Base-by-base conservation (phyloP, 768 basidiomycete species). In the Russula brevipes region DNA sequence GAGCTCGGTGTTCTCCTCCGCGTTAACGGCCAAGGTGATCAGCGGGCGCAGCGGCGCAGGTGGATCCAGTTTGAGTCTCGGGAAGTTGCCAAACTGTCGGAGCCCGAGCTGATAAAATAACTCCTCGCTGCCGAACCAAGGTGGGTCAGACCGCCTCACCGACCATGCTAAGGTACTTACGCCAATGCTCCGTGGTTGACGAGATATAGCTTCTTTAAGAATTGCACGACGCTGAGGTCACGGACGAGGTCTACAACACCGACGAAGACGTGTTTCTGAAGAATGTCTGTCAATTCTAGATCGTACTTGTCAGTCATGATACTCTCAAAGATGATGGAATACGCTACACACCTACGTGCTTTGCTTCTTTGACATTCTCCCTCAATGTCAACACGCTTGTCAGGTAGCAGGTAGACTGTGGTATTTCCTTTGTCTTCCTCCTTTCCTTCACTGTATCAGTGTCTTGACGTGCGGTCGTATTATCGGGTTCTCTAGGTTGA, bases 31-130 rank as follows among this genome's bases (percentile, higher is more conserved):
- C 5, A 98, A 82, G 53, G 83, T 78, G 12, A 99, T 70, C 55
- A 98, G 77, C 11, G 81, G 81, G 2, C 80, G 81, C 16, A 98
- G 71, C 0, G 84, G 76, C 0, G 94, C 92, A 3, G 95, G 78
- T 1, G 96, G 95, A 41, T 94, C 87, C 2, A 98, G 79, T 65
- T 86, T 87, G 55, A 98, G 75, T 24, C 85, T 80, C 63, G 83
- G 81, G 65, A 89, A 83, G 64, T 89, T 82, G 2, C 94, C 92
- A 70, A 99, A 99, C 72, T 98, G 96, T 17, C 91, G 81, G 33
- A 98, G 75, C 2, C 85, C 92, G 7, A 99, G 81, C 71, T 99
- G 97, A 74, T 97, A 98, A 73, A 98, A 96, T 39, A 97, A 79
- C 68, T 97, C 94, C 70, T 97, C 94, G 0, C 94, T 97, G 52